These are phyloP conservation scores for Physocladia obscura DNA, from an alignment of 192 early-diverging fungal species.

Conservation along the genomic window DNA sequence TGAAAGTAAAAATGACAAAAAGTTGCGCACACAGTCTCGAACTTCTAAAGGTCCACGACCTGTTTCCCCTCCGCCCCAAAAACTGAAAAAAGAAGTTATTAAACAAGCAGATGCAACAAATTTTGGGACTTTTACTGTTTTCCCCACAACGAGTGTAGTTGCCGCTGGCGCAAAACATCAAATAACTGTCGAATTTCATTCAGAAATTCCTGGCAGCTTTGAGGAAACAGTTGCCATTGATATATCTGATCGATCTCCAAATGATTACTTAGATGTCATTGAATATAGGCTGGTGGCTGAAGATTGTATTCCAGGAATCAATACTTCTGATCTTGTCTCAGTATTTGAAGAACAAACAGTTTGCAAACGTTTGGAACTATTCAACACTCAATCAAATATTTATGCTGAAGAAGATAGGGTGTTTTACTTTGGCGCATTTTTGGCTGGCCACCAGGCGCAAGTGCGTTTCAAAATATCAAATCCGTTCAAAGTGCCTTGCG, in stretches of 20 bases:
- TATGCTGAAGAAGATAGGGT: slow-evolving; percentile 65
- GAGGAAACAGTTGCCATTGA: slow-evolving; percentile 62
- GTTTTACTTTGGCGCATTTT: slow-evolving; percentile 59
- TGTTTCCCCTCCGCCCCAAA: slow-evolving; percentile 39
- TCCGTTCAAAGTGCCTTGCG: slow-evolving; percentile 62
- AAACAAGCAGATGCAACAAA: slow-evolving; percentile 56
- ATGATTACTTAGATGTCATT: slow-evolving; percentile 46
- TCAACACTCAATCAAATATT: slow-evolving; percentile 52
- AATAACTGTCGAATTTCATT: slow-evolving; percentile 64
- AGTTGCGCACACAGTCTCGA: slow-evolving; percentile 42
- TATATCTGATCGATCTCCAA: slow-evolving; percentile 54
- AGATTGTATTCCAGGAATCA: slow-evolving; percentile 62
- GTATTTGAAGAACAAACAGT: slow-evolving; percentile 67
- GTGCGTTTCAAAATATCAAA: slow-evolving; percentile 63
- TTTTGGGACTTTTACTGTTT: slow-evolving; percentile 63
- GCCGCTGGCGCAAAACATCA: slow-evolving; percentile 50
- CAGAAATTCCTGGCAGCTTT: slow-evolving; percentile 55
- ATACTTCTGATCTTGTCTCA: slow-evolving; percentile 54
- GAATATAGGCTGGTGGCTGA: slow-evolving; percentile 59
- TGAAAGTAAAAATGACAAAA: slow-evolving; percentile 40
- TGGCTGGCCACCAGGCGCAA: slow-evolving; percentile 57
- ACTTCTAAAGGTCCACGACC: slow-evolving; percentile 36
- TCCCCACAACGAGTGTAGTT: slow-evolving; percentile 52
- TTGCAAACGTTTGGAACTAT: slow-evolving; percentile 59
- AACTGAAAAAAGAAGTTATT: slow-evolving; percentile 47